These are phyloP conservation scores for Cordyceps farinosa DNA, from an alignment of 2,329 filamentous ascomycete genomes.

Conservation along the genomic window DNA sequence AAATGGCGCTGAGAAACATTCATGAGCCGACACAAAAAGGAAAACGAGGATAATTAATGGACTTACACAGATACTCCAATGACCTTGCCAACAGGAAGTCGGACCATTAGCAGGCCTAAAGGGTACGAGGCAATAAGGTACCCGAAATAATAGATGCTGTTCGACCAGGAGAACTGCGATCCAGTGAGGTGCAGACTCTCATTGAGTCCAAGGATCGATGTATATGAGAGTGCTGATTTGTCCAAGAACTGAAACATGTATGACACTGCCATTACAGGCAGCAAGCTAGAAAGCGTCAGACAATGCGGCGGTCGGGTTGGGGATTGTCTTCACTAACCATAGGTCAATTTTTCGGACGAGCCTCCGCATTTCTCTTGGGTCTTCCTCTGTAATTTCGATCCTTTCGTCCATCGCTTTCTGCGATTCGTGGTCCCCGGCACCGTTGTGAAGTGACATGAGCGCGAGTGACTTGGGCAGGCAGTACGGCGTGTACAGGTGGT, in stretches of 20 bases:
- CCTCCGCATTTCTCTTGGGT: not conserved
- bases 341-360: not conserved
- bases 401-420: not conserved
- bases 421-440: not conserved
- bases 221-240: slow-evolving; percentile 52
- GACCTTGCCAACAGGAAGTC: slow-evolving; percentile 27
- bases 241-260: slow-evolving; percentile 42
- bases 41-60: too few relatives aligned
- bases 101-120: slow-evolving; percentile 25
- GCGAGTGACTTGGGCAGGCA: not conserved
- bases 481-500: not conserved
- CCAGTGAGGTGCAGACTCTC: slow-evolving; percentile 44
- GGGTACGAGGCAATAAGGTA: slow-evolving; percentile 38
- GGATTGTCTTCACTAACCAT: not conserved
- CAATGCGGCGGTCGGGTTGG: too few relatives aligned
- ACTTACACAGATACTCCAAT: slow-evolving; percentile 21
- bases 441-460: not conserved
- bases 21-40: not conserved
- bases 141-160: slow-evolving; percentile 49
- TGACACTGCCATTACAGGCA: slow-evolving; percentile 49
- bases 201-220: slow-evolving; percentile 46
- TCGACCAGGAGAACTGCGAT: slow-evolving; percentile 49
- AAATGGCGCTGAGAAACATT: not conserved
- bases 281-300: slow-evolving; percentile 34
- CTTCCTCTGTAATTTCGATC: not conserved